phyloP scores from a whole-genome alignment of 148 eudicot species.

The Salicornia ramosissima region DNA sequence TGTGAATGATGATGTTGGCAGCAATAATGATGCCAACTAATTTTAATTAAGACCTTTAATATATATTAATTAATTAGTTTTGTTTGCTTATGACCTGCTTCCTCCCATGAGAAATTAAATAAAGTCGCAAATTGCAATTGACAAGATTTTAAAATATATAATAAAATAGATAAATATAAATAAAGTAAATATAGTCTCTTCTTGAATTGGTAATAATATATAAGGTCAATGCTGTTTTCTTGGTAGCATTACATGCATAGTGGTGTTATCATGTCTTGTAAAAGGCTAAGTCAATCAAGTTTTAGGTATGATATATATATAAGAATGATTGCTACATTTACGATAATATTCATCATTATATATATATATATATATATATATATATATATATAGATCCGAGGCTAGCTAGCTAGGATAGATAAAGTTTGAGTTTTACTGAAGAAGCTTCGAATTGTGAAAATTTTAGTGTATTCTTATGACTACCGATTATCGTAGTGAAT shows the following conservation, averaged over 20 bases:
- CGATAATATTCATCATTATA: constrained; percentile 4
- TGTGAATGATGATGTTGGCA: constrained; percentile 23
- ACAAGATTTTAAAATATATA: no score
- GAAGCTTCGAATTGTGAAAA: constrained; percentile 4
- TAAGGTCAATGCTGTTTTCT: no score
- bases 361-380: no score
- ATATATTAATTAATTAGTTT: background rate
- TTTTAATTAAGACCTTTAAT: background rate
- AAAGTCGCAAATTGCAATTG: background rate
- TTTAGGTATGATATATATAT: constrained; percentile 1
- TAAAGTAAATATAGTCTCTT: no score
- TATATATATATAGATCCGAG: no score
- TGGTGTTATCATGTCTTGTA: constrained; percentile 2
- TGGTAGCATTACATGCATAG: no score
- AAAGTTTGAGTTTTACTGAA: background rate
- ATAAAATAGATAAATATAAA: no score
- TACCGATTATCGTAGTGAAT: no score
- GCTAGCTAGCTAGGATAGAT: background rate
- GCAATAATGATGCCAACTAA: constrained; percentile 17
- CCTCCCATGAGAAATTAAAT: background rate
- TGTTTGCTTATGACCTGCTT: background rate
- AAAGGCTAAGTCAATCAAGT: constrained; percentile 12
- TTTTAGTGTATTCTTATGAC: no score
- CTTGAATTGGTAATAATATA: no score
- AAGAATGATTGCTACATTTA: constrained; percentile 12